These are phyloP conservation scores for Domatiomyces globalis DNA, from an alignment of 2,329 filamentous ascomycete genomes.

Conservation along the genomic window DNA sequence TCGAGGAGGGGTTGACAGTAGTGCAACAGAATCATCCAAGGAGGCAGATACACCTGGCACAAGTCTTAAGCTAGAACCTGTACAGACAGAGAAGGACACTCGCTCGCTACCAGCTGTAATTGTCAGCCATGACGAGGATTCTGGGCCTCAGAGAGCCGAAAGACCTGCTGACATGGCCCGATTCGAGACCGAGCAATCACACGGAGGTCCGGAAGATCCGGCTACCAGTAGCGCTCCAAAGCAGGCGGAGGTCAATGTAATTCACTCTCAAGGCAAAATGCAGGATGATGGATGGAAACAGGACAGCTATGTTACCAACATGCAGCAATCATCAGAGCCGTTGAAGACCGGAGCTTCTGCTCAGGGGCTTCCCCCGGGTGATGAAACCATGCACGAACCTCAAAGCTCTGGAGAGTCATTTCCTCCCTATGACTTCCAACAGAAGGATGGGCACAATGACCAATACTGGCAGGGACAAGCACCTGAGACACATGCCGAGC, in stretches of 20 bases:
- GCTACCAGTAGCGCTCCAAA: not conserved
- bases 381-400: not conserved
- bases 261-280: not conserved
- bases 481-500: slow-evolving; percentile 3
- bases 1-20: slow-evolving; percentile 17
- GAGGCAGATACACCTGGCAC: not conserved
- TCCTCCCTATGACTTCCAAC: slow-evolving; percentile 3
- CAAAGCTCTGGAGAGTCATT: not conserved
- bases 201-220: not conserved
- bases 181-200: not conserved
- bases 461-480: slow-evolving; percentile 6
- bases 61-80: not conserved
- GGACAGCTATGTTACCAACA: not conserved
- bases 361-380: not conserved
- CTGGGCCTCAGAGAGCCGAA: not conserved
- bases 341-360: not conserved
- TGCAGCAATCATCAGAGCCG: not conserved
- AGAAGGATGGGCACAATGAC: slow-evolving; percentile 4
- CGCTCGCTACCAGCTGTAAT: not conserved
- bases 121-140: not conserved
- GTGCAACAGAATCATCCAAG: slow-evolving; percentile 1
- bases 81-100: not conserved
- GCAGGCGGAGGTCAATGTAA: not conserved
- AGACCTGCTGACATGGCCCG: not conserved
- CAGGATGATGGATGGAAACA: not conserved